phyloP scores from a whole-genome alignment of 2,329 filamentous ascomycete genomes.

The Aspergillus clavatus region DNA sequence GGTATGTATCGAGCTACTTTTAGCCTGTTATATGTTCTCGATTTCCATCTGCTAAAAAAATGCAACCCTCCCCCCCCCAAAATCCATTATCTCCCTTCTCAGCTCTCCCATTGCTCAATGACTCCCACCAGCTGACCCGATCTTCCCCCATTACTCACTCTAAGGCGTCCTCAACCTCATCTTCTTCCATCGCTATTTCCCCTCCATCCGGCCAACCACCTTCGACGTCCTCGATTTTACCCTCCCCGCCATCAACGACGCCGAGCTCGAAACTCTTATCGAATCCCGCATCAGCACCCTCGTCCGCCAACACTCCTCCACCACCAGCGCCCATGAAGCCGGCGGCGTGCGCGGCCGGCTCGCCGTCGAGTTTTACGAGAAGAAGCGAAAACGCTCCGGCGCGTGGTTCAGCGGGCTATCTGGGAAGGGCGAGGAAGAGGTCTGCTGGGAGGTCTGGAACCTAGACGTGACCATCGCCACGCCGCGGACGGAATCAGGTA shows the following conservation, averaged over 20 bases:
- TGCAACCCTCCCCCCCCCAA: no score
- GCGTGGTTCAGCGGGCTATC: constrained; percentile 55
- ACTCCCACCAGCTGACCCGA: no score
- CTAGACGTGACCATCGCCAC: constrained; percentile 90
- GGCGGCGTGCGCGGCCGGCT: constrained; percentile 70
- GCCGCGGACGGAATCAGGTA: constrained; percentile 82
- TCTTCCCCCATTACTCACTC: no score
- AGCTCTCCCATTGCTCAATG: no score
- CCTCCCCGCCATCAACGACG: constrained; percentile 82
- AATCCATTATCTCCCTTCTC: no score
- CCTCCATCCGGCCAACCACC: constrained; percentile 72
- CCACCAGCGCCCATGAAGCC: constrained; percentile 47
- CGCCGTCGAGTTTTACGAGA: constrained; percentile 90
- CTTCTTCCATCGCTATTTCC: constrained; percentile 98
- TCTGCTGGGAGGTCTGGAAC: constrained; percentile 96
- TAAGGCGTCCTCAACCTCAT: constrained; percentile 95
- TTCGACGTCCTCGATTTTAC: constrained; percentile 88
- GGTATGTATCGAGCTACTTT: constrained; percentile 48
- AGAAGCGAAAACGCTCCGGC: constrained; percentile 75
- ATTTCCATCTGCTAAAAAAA: background rate
- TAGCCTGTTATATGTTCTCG: background rate
- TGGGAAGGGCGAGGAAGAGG: constrained; percentile 74
- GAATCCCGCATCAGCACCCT: constrained; percentile 78
- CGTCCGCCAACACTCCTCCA: constrained; percentile 68
- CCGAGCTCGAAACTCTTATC: constrained; percentile 87